Conservation (phyloP, 2,329 filamentous ascomycete species). For the Tolypocladium nubicola region DNA sequence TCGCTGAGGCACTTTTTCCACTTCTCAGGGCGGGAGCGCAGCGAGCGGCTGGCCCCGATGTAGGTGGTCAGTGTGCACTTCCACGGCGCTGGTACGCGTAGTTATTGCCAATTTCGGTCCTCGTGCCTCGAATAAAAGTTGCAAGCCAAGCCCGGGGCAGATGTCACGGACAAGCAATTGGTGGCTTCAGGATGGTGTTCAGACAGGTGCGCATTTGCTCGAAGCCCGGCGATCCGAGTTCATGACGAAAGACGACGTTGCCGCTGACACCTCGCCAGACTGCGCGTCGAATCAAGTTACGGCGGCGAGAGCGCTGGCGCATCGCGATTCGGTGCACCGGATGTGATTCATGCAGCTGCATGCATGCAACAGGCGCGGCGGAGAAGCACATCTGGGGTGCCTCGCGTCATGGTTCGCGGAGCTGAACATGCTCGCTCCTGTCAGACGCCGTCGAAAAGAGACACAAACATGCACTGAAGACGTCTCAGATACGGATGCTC, state of each 20-base stretch:
- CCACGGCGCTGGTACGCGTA: neutral
- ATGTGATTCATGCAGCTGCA: slow-evolving; percentile 1
- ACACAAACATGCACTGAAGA: neutral
- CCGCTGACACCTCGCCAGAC: neutral
- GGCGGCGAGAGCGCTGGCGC: neutral
- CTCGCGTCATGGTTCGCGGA: neutral
- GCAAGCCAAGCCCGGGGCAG: neutral
- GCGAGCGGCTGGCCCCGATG: neutral
- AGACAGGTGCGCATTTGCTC: neutral
- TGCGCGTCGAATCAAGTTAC: neutral
- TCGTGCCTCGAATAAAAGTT: neutral
- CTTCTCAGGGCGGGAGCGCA: neutral
- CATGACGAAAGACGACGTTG: neutral
- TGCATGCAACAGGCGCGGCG: slow-evolving; percentile 3
- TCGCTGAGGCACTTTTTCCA: neutral
- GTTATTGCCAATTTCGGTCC: neutral
- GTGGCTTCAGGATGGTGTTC: neutral
- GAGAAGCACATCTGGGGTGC: neutral
- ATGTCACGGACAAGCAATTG: too few species aligned
- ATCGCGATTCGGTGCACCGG: neutral
- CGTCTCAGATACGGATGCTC: neutral
- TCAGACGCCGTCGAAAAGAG: neutral
- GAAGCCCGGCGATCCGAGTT: too few species aligned
- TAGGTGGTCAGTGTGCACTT: neutral
- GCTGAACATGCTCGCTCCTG: neutral